phyloP scores from a whole-genome alignment of 208 protist genomes.

The Trypanosomatidae sp. region DNA sequence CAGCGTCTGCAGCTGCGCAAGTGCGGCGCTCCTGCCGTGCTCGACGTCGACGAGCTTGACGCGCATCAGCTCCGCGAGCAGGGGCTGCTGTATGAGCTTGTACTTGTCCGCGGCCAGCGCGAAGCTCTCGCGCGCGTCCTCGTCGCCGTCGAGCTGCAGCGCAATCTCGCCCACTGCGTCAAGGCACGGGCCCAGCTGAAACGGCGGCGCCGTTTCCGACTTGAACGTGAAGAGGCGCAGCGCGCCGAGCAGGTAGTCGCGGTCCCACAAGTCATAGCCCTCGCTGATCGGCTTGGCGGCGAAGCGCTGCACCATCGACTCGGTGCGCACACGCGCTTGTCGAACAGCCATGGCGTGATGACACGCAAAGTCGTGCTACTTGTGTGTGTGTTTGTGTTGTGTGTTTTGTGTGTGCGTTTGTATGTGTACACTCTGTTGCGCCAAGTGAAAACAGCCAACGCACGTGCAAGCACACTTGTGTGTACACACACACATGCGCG shows the following conservation, averaged over 20 bases:
- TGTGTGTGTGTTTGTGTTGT: conserved; percentile 1
- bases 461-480: neutral
- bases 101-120: conserved; percentile 69
- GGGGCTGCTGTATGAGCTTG: conserved; percentile 57
- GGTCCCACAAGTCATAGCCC: conserved; percentile 82
- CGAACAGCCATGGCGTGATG: conserved; percentile 17
- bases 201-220: conserved; percentile 69
- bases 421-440: neutral
- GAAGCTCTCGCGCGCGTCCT: conserved; percentile 78
- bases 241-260: conserved; percentile 75
- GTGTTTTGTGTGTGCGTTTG: neutral
- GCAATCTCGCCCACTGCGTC: conserved; percentile 73
- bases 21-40: conserved; percentile 33
- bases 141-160: conserved; percentile 54
- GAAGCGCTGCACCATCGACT: conserved; percentile 82
- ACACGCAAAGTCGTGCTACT: neutral
- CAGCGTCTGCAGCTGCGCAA: conserved; percentile 36
- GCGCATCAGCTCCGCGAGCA: conserved; percentile 67
- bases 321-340: conserved; percentile 55
- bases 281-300: conserved; percentile 77
- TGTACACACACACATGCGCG: neutral
- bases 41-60: conserved; percentile 43
- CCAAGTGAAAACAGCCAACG: neutral
- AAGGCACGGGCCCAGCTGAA: conserved; percentile 70
- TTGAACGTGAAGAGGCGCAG: conserved; percentile 86